Evolutionary conservation across 2,329 filamentous ascomycete species (phyloP).

Genomic region (Paecilomyces variotii): DNA sequence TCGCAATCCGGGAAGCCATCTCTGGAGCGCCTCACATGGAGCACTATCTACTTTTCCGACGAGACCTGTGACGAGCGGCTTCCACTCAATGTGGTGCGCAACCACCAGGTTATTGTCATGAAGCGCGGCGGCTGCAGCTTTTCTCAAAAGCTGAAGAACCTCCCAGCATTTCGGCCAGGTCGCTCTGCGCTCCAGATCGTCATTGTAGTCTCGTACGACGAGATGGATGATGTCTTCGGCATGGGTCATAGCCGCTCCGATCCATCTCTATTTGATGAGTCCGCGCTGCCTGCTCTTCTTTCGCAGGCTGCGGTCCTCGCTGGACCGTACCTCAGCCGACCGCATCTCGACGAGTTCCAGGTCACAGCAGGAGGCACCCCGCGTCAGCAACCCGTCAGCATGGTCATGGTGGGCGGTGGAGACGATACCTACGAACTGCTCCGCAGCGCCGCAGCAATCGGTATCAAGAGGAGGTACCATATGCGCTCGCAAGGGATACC

Average conservation of each 20-base stretch:
- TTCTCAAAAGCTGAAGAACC: slow-evolving; percentile 70
- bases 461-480: slow-evolving; percentile 68
- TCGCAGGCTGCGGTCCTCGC: slow-evolving; percentile 23
- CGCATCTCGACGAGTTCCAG: slow-evolving; percentile 69
- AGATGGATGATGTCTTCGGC: slow-evolving; percentile 28
- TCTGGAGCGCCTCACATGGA: slow-evolving; percentile 55
- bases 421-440: slow-evolving; percentile 58
- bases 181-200: slow-evolving; percentile 65
- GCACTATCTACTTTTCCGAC: slow-evolving; percentile 61
- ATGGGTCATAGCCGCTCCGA: slow-evolving; percentile 15
- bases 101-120: slow-evolving; percentile 71
- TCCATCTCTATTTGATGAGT: slow-evolving; percentile 22
- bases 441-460: slow-evolving; percentile 56
- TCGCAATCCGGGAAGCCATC: slow-evolving; percentile 29
- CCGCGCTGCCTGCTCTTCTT: slow-evolving; percentile 15
- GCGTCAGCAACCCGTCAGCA: slow-evolving; percentile 64
- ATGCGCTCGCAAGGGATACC: slow-evolving; percentile 72
- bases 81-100: slow-evolving; percentile 42
- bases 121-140: slow-evolving; percentile 79
- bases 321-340: slow-evolving; percentile 46
- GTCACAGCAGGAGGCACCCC: slow-evolving; percentile 60
- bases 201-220: slow-evolving; percentile 61
- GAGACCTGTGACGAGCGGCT: slow-evolving; percentile 56
- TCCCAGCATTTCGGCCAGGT: slow-evolving; percentile 66
- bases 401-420: slow-evolving; percentile 75